Percentiles rank a stretch among this genome's conserved stretches.
These are phyloP conservation scores for Castanospermum australe DNA, from an alignment of 306 rosid species.

Conservation along the genomic window DNA sequence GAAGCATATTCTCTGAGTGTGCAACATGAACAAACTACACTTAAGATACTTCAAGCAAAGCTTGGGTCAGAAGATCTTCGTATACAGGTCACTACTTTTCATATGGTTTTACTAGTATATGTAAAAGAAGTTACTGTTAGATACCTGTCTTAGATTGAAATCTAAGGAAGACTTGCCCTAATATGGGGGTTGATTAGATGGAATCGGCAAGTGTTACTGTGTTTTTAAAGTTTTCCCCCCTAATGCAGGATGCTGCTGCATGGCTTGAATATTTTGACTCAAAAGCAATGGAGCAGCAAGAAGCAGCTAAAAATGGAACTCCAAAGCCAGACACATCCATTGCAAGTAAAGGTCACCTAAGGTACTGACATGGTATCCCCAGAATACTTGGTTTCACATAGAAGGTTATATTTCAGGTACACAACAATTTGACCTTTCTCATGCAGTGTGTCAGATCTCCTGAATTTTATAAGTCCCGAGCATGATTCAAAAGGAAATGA, in stretches of 20 bases:
- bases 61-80: constrained; percentile 95
- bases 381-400: constrained; percentile 47
- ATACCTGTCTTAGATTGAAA: not conserved
- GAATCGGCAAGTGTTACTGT: not conserved
- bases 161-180: not conserved
- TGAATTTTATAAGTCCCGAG: constrained; percentile 91
- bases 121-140: not conserved
- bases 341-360: constrained; percentile 99
- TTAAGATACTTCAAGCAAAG: constrained; percentile 81
- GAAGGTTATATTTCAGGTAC: constrained; percentile 9
- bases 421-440: constrained; percentile 37
- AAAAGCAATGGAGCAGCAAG: constrained; percentile 94
- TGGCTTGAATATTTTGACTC: constrained; percentile 98
- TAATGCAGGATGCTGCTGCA: constrained; percentile 91
- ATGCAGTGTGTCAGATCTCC: constrained; percentile 94
- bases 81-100: constrained; percentile 64
- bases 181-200: not conserved
- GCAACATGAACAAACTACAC: constrained; percentile 97
- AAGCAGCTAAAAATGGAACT: constrained; percentile 88
- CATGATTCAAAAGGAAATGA: constrained; percentile 65
- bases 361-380: constrained; percentile 89
- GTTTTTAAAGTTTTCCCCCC: not conserved
- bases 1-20: constrained; percentile 95
- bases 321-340: constrained; percentile 90
- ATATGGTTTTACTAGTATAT: not conserved